Evolutionary conservation across 192 early-diverging fungal species (phyloP), one percentile per base, ranked within the genome.

Genomic region (Dispira parvispora): DNA sequence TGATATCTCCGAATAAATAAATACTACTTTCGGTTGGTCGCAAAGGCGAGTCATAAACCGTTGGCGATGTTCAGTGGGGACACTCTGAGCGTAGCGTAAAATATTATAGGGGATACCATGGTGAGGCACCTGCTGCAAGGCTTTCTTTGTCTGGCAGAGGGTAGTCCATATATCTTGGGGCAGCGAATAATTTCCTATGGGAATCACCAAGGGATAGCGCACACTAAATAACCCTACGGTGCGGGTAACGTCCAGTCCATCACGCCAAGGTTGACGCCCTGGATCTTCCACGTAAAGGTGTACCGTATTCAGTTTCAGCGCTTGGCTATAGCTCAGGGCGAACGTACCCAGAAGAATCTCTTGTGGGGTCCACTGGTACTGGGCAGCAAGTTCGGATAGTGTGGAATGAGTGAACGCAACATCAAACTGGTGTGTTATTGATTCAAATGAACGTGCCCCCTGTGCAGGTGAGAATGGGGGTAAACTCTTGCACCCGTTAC

Each of bases 161-260:
- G 8, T 8, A 25, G n/a, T 25, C 20, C 20, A 53, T 20, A 8
- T 8, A 25, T 18, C 10, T 8, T 53, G 52, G 52, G 20, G 20
- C 46, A 18, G 46, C 16, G 6, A 27, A 12, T 8, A 28, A 8
- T 62, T 8, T 11, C 61, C 38, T 16, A 11, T 18, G 20, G 13
- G 13, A 14, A 66, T 21, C 8, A 28, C 45, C 12, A 68, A 32
- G 1, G 63, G 63, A 25, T 46, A 60, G 21, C 61, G 13, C 3
- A 65, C 2, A 16, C 66, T 69, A 47, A 70, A 70, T 65, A 66
- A 70, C 43, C 69, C 69, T 14, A 70, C n/a, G 13, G 53, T 55
- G 28, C 53, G 53, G 53, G 18, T 55, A 13, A 55, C 25, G 21
- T 55, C 53, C 25, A 23, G 8, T 2, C 9, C 21, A 3, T 18